Base-by-base conservation (phyloP, 1,284 basidiomycete genomes). In the Tilletia setariae region DNA sequence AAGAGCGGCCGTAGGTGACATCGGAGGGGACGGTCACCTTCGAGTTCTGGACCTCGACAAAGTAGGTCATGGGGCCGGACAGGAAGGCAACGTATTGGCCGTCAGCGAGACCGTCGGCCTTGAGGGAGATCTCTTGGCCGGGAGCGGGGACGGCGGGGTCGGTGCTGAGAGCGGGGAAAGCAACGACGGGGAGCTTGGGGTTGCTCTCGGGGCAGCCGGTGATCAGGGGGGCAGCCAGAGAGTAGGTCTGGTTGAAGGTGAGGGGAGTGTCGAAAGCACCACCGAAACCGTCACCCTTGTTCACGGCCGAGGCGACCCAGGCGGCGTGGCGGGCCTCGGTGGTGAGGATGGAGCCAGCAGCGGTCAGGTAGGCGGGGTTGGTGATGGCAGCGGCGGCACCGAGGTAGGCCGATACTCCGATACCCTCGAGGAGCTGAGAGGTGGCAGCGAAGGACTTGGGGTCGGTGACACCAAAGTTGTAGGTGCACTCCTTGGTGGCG, bases 361-460 rank as follows among this genome's bases (percentile, higher is more conserved):
- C 76, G 0, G 76, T 76, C 0, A 78, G 53, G 44, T 72, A 73
- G 25, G 46, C 68, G 13, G 72, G 69, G 65, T 74, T 75, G 62
- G 78, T 79, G 69, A 89, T 84, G 74, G 84, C 84, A 32, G 83
- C 80, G 2, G 86, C 83, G 1, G 86, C 86, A 21, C 88, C 88
- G 66, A 85, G 84, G 78, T 88, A 89, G 2, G 87, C 88, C 15
- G 83, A 82, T 23, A 76, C 84, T 15, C 85, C 86, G 61, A 89
- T 85, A 28, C 85, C 86, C 79, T 90, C 88, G n/a, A 90, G 79
- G 9, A 87, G 84, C 71, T 85, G 84, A 23, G 87, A 85, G 42
- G 87, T 82, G 16, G 85, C 84, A 43, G 86, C 83, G 80, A 90
- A 90, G 1, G 84, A 82, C 64, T 79, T 76, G 68, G 68, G 66